Percentiles rank a stretch among this genome's conserved stretches.
phyloP scores from a whole-genome alignment of 768 basidiomycete species.

The Rubroboletus satanas region DNA sequence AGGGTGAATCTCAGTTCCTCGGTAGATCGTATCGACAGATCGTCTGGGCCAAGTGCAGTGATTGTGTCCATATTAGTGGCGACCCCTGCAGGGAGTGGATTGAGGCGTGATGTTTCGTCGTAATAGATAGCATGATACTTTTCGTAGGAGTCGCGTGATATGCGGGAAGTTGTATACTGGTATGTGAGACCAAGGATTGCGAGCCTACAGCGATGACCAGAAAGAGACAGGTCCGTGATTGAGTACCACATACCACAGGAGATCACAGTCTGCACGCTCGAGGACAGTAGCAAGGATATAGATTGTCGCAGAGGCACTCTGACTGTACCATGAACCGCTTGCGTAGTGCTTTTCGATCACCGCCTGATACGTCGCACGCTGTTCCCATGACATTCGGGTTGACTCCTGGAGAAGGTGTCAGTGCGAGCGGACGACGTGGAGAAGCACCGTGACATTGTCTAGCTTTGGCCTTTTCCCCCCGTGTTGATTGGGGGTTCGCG shows the following conservation, averaged over 20 bases:
- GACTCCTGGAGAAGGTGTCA: conserved; percentile 37
- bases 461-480: conserved; percentile 58
- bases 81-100: conserved; percentile 50
- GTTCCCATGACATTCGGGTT: conserved; percentile 62
- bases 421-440: neutral
- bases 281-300: conserved; percentile 89
- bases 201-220: conserved; percentile 50
- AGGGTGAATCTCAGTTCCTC: conserved; percentile 94
- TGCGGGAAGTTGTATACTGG: conserved; percentile 85
- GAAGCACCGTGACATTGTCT: conserved; percentile 38
- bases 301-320: conserved; percentile 84
- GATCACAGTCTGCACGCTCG: conserved; percentile 89
- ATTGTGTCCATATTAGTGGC: conserved; percentile 38
- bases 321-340: conserved; percentile 82
- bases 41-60: conserved; percentile 71
- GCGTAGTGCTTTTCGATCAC: conserved; percentile 79
- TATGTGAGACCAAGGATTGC: conserved; percentile 91
- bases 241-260: conserved; percentile 66
- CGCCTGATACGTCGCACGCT: conserved; percentile 59
- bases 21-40: conserved; percentile 72
- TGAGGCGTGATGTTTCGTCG: conserved; percentile 92
- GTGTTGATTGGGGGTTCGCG: conserved; percentile 35
- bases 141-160: conserved; percentile 85
- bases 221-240: neutral
- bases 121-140: conserved; percentile 72